Base-by-base conservation (phyloP, 2,329 filamentous ascomycete species). In the Hypomyces perniciosus region DNA sequence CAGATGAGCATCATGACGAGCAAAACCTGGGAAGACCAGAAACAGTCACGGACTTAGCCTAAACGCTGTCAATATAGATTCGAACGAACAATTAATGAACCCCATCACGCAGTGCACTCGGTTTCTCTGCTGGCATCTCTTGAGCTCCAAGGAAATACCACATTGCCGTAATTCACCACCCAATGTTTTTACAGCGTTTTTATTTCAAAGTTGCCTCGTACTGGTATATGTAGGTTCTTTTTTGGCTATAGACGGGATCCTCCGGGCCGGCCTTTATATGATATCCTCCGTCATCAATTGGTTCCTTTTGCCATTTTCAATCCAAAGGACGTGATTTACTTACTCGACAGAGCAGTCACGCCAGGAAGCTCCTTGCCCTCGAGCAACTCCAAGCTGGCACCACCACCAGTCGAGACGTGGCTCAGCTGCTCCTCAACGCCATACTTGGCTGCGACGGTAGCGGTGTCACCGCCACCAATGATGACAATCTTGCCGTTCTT, bases 321-420 rank as follows among this genome's bases (percentile, higher is more conserved):
- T 45, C 38, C 33, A 34, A 26, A 27, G 10, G 9, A 39, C 38
- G n/a, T 44, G 28, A 59, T 69, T 77, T 76, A 85, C 76, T 84
- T 84, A 73, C 80, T 84, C 73, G 91, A 96, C 70, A 99, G 84
- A 63, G 92, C 92, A 65, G 81, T 78, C 57, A 99, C 91, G 78
- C 93, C 93, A 51, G 93, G 93, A 66, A 99, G 80, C 59, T 90
- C 92, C 83, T 99, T 99, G 73, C 93, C 93, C 82, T 99, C 93
- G 57, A 99, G 84, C 64, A 99, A 78, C 80, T 99, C 93, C 66
- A 99, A 79, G 63, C 86, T 92, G 60, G 93, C 93, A 75, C 93
- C 93, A 66, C 93, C 93, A 62, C 93, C 93, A 31, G 93, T 99
- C 46, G 90, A 96, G 57, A 99, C 93, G 77, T 99, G 93, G 78